Evolutionary conservation across 495 filamentous ascomycete species (phyloP).

Genomic region (Aspergillus taichungensis): DNA sequence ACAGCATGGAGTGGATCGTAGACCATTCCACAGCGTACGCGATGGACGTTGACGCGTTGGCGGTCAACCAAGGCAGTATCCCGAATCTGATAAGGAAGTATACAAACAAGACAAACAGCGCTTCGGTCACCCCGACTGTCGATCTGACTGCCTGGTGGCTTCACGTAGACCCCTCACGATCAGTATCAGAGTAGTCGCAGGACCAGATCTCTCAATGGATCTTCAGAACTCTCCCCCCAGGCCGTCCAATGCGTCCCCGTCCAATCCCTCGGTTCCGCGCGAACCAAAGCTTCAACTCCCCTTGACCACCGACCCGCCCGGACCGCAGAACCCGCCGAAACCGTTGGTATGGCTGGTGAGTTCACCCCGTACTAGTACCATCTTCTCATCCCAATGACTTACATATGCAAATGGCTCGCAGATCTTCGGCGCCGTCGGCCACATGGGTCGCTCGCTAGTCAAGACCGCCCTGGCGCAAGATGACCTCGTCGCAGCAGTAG

Average conservation of each 20-base stretch:
- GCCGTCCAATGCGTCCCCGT: slow-evolving; percentile 9
- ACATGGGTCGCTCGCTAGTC: slow-evolving; percentile 87
- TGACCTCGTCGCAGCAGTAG: slow-evolving; percentile 84
- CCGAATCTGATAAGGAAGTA: too few relatives aligned
- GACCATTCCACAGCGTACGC: too few relatives aligned
- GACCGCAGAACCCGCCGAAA: slow-evolving; percentile 60
- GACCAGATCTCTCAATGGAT: slow-evolving; percentile 17
- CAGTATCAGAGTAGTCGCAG: too few relatives aligned
- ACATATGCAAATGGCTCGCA: slow-evolving; percentile 17
- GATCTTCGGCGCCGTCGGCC: slow-evolving; percentile 92
- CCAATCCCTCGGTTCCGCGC: slow-evolving; percentile 21
- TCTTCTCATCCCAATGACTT: background rate
- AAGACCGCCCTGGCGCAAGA: slow-evolving; percentile 70
- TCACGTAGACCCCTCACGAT: too few relatives aligned
- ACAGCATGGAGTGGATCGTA: too few relatives aligned
- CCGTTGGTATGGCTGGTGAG: slow-evolving; percentile 77
- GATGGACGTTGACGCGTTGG: too few relatives aligned
- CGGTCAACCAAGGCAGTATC: too few relatives aligned
- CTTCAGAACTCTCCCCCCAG: slow-evolving; percentile 23
- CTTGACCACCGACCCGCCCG: slow-evolving; percentile 69
- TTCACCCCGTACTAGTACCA: slow-evolving; percentile 6
- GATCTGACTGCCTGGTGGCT: too few relatives aligned
- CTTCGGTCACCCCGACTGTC: too few relatives aligned
- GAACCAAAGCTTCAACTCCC: slow-evolving; percentile 53
- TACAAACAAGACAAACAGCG: too few relatives aligned